Evolutionary conservation across 2,329 filamentous ascomycete species (phyloP), one percentile per base, ranked within the genome.

Genomic region (Fusarium goolgardi): DNA sequence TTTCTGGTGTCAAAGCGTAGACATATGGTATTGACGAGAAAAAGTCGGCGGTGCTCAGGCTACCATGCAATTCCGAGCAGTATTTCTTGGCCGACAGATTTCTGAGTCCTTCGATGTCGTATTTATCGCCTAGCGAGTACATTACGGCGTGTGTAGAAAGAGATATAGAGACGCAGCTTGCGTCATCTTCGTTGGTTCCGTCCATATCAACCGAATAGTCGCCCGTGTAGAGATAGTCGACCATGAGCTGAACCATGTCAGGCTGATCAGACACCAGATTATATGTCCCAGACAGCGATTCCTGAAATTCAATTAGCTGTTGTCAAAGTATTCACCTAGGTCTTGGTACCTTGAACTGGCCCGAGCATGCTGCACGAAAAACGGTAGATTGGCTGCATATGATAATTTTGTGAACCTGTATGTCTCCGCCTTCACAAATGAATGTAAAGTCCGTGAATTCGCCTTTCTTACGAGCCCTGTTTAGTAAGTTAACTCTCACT

Each of bases 181-280:
- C 4, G 1, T 9, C 10, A 0, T 29, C 3, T 6, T 55, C 29
- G 11, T 3, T 11, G 1, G 1, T 3, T 2, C 4, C 13, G 4
- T 18, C 9, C 1, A 4, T 16, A 0, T 32, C 4, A 0, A 37
- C 31, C 4, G 18, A 55, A n/a, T 62, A 62, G 23, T 62, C 47
- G 3, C 58, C 61, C 0, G 45, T 71, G 10, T 71, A 71, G 3
- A 71, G 44, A 18, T 57, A 71, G 10, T 71, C 68, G 2, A 71
- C 58, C 61, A 71, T 69, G 1, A 39, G 61, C 1, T 23, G 37
- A 3, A 71, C 37, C 49, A 58, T 53, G 1, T 53, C 46, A 20
- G 49, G 47, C 8, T 62, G 47, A 23, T 62, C 57, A 6, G 59
- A 62, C 1, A 23, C 37, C 0, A 54, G 8, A 18, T 65, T 32